Percentiles rank a stretch among this genome's conserved stretches.
phyloP scores from a whole-genome alignment of 768 basidiomycete species.

The Lanmaoa pseudosensibilis region DNA sequence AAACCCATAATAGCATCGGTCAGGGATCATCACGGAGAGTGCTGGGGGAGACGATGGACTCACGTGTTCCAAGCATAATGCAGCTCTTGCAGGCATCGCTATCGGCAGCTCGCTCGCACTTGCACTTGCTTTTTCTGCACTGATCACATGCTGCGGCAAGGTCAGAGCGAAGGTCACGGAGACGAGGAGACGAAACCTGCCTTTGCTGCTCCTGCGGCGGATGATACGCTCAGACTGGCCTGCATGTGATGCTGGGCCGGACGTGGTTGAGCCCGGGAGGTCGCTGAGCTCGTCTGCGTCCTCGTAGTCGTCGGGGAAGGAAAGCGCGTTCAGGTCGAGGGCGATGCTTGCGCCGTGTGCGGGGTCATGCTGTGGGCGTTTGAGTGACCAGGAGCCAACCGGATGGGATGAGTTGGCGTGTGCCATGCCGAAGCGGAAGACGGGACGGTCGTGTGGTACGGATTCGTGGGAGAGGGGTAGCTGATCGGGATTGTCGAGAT shows the following conservation, averaged over 20 bases:
- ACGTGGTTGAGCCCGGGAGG: slow-evolving; percentile 31
- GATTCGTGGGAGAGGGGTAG: not conserved
- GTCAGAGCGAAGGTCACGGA: not conserved
- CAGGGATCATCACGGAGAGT: slow-evolving; percentile 5
- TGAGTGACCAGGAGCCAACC: slow-evolving; percentile 26
- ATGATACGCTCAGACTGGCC: slow-evolving; percentile 49
- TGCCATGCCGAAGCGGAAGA: slow-evolving; percentile 32
- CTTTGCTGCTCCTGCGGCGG: slow-evolving; percentile 76
- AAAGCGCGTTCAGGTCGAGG: slow-evolving; percentile 34
- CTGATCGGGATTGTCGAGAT: not conserved
- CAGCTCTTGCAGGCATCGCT: slow-evolving; percentile 76
- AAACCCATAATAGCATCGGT: slow-evolving; percentile 1
- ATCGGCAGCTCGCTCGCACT: slow-evolving; percentile 69
- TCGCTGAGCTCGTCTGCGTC: slow-evolving; percentile 56
- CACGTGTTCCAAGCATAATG: slow-evolving; percentile 68
- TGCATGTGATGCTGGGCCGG: slow-evolving; percentile 23
- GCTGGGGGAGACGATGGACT: slow-evolving; percentile 25
- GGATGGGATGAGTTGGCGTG: slow-evolving; percentile 8
- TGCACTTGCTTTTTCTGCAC: slow-evolving; percentile 87
- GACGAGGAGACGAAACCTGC: slow-evolving; percentile 33
- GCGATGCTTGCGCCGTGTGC: slow-evolving; percentile 14
- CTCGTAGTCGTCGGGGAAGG: slow-evolving; percentile 65
- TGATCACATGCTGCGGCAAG: slow-evolving; percentile 73
- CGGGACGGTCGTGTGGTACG: not conserved
- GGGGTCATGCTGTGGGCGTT: slow-evolving; percentile 13